Conservation (phyloP, 2,329 filamentous ascomycete species). For the Cladorrhinum sp. region DNA sequence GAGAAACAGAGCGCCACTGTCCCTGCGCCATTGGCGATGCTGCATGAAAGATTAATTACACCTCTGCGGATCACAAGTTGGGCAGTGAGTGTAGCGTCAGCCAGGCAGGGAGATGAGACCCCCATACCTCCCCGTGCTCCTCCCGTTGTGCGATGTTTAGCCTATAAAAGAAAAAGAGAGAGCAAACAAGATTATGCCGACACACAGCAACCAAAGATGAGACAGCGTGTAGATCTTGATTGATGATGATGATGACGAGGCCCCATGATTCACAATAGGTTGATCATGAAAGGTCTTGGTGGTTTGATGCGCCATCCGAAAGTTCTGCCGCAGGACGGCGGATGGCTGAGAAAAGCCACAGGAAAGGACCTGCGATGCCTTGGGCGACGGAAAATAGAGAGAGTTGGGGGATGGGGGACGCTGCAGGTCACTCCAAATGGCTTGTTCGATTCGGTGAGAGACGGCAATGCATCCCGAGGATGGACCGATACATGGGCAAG, state of each 20-base stretch:
- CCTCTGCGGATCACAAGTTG: not conserved
- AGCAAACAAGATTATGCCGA: not conserved
- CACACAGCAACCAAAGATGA: not conserved
- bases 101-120: not conserved
- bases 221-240: not conserved
- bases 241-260: not conserved
- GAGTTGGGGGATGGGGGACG: not conserved
- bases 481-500: conserved; percentile 9
- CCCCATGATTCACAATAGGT: not conserved
- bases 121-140: too few species aligned
- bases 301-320: not conserved
- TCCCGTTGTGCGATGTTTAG: not conserved
- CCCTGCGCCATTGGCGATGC: not conserved
- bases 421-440: not conserved
- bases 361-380: not conserved
- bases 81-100: not conserved
- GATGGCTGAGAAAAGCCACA: not conserved
- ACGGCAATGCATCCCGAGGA: conserved; percentile 5
- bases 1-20: not conserved
- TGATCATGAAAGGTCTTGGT: not conserved
- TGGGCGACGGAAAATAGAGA: not conserved
- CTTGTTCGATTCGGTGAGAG: conserved; percentile 7
- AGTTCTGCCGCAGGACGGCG: not conserved
- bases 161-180: not conserved
- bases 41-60: not conserved